Conservation (phyloP, 2,329 filamentous ascomycete species). For the Claviceps pazoutovae region DNA sequence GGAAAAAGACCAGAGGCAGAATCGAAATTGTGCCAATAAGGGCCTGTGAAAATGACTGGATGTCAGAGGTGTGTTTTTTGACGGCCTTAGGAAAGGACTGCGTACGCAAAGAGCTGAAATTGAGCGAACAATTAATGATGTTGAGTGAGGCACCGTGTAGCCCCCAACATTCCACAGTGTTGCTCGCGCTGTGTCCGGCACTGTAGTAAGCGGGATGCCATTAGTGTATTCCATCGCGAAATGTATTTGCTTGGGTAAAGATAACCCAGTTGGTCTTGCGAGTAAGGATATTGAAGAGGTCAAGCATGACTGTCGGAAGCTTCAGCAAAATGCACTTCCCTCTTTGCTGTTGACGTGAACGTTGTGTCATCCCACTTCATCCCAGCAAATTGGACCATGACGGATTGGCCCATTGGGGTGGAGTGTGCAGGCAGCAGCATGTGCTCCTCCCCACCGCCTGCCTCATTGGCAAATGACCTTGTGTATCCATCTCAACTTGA, state of each 20-base stretch:
- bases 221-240: background rate
- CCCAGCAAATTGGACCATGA: background rate
- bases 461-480: conserved; percentile 2
- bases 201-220: conserved; percentile 4
- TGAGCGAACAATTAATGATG: conserved; percentile 18
- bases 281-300: background rate
- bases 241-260: background rate
- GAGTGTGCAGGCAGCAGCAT: background rate
- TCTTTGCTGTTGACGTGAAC: background rate
- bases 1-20: conserved; percentile 31
- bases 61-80: conserved; percentile 3
- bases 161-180: conserved; percentile 14
- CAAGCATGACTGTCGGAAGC: background rate
- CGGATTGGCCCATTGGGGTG: background rate
- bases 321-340: background rate
- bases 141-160: conserved; percentile 15
- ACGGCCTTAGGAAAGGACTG: background rate
- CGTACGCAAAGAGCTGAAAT: conserved; percentile 27
- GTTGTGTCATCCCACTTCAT: too few relatives aligned
- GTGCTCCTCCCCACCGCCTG: conserved; percentile 6
- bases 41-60: conserved; percentile 18
- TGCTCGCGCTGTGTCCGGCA: conserved; percentile 13
- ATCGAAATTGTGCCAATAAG: conserved; percentile 31
- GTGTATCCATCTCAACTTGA: background rate
- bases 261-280: background rate